Evolutionary conservation across 345 rosid species (phyloP).

Genomic region (Aurinia saxatilis): DNA sequence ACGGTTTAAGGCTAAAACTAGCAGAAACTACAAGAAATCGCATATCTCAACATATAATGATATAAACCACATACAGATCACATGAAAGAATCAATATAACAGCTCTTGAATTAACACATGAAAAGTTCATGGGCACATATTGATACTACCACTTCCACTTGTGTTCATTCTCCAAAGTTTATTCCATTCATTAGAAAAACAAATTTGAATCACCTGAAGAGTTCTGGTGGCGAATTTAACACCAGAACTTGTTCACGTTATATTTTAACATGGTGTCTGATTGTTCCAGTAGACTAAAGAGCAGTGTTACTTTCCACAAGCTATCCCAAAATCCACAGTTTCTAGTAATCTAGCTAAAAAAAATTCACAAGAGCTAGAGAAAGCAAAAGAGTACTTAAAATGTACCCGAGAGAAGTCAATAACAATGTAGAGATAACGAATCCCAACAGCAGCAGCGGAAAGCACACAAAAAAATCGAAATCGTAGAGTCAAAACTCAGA

Average conservation of each 20-base stretch:
- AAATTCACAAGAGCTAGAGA: not conserved
- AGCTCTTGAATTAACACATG: too few species aligned
- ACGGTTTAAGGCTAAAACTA: not conserved
- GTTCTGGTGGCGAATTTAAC: constrained; percentile 31
- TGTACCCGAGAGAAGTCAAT: constrained; percentile 78
- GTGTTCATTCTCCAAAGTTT: not conserved
- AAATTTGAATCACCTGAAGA: constrained; percentile 27
- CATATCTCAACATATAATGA: constrained; percentile 5
- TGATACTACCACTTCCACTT: too few species aligned
- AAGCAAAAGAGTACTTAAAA: not conserved
- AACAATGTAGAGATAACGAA: constrained; percentile 75
- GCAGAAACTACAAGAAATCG: not conserved
- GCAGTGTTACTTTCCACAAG: not conserved
- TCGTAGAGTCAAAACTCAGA: too few species aligned
- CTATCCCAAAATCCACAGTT: not conserved
- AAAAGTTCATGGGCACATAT: not conserved
- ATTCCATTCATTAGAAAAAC: too few species aligned
- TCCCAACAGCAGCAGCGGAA: constrained; percentile 46
- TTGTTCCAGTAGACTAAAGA: not conserved
- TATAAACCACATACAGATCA: not conserved
- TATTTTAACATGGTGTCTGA: too few species aligned
- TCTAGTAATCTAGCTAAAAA: not conserved
- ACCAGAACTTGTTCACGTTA: too few species aligned
- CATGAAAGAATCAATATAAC: too few species aligned
- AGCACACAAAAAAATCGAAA: too few species aligned